Evolutionary conservation across 345 rosid genomes (phyloP).

Genomic region (Corchorus capsularis): DNA sequence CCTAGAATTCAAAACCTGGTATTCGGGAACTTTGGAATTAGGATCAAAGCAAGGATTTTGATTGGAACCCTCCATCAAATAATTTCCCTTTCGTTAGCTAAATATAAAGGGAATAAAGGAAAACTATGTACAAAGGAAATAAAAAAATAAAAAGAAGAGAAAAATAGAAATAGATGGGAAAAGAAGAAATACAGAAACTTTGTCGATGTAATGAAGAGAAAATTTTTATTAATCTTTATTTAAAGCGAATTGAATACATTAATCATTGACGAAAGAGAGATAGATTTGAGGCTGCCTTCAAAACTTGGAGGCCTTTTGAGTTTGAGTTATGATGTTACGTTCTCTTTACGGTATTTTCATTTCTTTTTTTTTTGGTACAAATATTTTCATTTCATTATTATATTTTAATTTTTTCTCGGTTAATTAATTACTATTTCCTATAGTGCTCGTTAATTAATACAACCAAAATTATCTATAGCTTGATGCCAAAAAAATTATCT

Average conservation of each 20-base stretch:
- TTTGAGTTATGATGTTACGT: not conserved
- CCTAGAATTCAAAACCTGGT: slow-evolving; percentile 29
- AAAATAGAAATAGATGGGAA: not conserved
- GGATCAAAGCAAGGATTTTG: not conserved
- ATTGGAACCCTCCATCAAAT: slow-evolving; percentile 36
- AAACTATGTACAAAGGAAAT: not conserved
- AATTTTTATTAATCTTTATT: not conserved
- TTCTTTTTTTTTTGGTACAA: not conserved
- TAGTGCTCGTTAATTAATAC: no score
- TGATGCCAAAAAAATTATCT: no score
- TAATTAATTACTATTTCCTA: no score
- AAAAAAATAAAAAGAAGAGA: not conserved
- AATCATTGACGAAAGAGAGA: not conserved
- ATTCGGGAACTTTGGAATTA: slow-evolving; percentile 17
- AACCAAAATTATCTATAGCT: no score
- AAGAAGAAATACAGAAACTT: not conserved
- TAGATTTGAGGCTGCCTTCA: not conserved
- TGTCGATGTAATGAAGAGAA: not conserved
- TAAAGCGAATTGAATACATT: not conserved
- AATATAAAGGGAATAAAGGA: not conserved
- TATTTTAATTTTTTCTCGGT: no score
- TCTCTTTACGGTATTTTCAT: not conserved
- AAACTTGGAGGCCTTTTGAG: not conserved
- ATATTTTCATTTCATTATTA: no score
- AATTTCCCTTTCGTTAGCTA: not conserved